Evolutionary conservation across 768 basidiomycete species (phyloP).

Genomic region (Termitomyces sp.): DNA sequence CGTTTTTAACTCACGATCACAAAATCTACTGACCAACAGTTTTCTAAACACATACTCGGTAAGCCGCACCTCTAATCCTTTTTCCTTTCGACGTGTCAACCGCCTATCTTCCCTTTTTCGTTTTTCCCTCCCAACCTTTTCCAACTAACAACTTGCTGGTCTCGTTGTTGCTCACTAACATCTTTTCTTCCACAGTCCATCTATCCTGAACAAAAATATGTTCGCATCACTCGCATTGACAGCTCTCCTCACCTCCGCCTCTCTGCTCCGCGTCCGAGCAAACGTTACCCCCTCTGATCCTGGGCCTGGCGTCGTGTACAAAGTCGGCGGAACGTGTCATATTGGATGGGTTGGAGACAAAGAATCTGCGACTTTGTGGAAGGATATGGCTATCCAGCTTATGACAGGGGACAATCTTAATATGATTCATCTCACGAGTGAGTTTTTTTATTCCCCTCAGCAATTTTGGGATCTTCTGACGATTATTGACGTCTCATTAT

Average conservation of each 20-base stretch:
- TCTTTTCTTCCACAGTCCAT: slow-evolving; percentile 1
- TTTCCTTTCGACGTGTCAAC: slow-evolving; percentile 2
- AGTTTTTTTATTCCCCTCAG: slow-evolving; percentile 17
- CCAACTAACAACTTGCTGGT: slow-evolving; percentile 9
- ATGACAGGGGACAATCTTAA: slow-evolving; percentile 72
- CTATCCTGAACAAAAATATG: slow-evolving; percentile 21
- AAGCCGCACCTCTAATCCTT: neutral
- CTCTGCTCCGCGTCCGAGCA: slow-evolving; percentile 35
- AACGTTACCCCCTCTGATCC: slow-evolving; percentile 57
- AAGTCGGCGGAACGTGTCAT: slow-evolving; percentile 48
- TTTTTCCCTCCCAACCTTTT: neutral
- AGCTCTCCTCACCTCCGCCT: slow-evolving; percentile 29
- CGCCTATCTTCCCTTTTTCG: neutral
- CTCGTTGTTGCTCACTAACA: slow-evolving; percentile 1
- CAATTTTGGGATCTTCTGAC: neutral
- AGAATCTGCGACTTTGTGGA: slow-evolving; percentile 52
- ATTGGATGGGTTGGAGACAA: slow-evolving; percentile 57
- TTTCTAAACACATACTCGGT: neutral
- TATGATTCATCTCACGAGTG: slow-evolving; percentile 67
- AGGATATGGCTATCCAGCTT: slow-evolving; percentile 66
- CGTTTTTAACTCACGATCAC: neutral
- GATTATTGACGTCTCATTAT: neutral
- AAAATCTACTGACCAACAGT: neutral
- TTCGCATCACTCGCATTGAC: slow-evolving; percentile 31
- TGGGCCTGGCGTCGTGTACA: slow-evolving; percentile 51